Percentiles rank a stretch among this genome's conserved stretches.
These are phyloP conservation scores for Naganishia albida DNA, from an alignment of 1,284 basidiomycete genomes.

Conservation along the genomic window DNA sequence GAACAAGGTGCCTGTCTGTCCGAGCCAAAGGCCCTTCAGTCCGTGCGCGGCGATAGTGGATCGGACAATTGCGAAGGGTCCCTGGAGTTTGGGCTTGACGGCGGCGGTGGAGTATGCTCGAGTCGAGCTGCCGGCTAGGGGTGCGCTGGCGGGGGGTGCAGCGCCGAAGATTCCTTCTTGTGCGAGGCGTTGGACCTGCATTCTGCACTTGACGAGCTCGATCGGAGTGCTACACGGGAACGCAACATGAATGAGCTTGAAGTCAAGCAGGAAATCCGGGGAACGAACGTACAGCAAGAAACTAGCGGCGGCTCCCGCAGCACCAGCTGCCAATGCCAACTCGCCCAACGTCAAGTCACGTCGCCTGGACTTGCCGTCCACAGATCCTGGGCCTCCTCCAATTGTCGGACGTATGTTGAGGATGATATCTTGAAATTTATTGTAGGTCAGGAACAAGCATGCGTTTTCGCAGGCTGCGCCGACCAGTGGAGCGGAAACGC, in stretches of 20 bases:
- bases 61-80: slow-evolving; percentile 69
- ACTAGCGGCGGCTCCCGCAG: slow-evolving; percentile 77
- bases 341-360: slow-evolving; percentile 62
- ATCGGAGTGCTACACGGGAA: slow-evolving; percentile 70
- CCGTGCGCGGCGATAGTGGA: slow-evolving; percentile 68
- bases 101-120: slow-evolving; percentile 36
- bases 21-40: slow-evolving; percentile 77
- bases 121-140: slow-evolving; percentile 2
- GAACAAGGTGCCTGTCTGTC: slow-evolving; percentile 80
- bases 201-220: slow-evolving; percentile 89
- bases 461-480: slow-evolving; percentile 93
- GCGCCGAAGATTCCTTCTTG: slow-evolving; percentile 51
- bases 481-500: slow-evolving; percentile 80
- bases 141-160: slow-evolving; percentile 35
- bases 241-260: background rate
- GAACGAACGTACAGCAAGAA: slow-evolving; percentile 68
- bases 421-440: slow-evolving; percentile 74
- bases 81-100: slow-evolving; percentile 56
- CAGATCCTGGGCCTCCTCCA: slow-evolving; percentile 23
- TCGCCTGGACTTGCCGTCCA: slow-evolving; percentile 34
- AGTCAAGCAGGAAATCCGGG: background rate
- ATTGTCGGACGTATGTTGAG: slow-evolving; percentile 36
- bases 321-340: slow-evolving; percentile 72
- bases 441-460: slow-evolving; percentile 80
- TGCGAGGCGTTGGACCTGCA: slow-evolving; percentile 88